These are phyloP conservation scores for Kodamaea neixiangensis DNA, from an alignment of 805 yeast species.

Conservation along the genomic window DNA sequence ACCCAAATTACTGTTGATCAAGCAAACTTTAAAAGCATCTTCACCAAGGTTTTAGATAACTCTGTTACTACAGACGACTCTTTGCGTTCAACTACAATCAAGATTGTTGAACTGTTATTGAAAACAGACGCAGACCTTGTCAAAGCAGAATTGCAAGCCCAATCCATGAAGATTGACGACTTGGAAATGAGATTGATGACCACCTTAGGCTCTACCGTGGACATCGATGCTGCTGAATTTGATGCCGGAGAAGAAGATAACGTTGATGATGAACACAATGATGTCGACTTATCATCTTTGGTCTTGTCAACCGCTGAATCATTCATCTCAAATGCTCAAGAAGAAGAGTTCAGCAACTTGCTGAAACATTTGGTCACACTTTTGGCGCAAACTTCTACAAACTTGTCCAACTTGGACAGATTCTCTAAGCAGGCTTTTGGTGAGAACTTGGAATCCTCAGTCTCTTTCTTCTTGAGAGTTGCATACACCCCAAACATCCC, in stretches of 20 bases:
- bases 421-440: conserved; percentile 1
- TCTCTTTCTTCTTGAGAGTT: conserved; percentile 62
- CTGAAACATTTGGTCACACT: conserved; percentile 39
- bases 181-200: conserved; percentile 64
- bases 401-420: neutral
- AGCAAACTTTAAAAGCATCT: conserved; percentile 18
- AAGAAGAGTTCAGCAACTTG: conserved; percentile 44
- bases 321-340: conserved; percentile 35
- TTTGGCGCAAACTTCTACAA: conserved; percentile 7
- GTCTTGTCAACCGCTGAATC: conserved; percentile 21
- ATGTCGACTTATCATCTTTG: neutral
- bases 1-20: conserved; percentile 3
- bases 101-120: conserved; percentile 25
- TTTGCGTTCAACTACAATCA: conserved; percentile 19
- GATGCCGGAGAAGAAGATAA: conserved; percentile 23
- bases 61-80: conserved; percentile 16
- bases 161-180: conserved; percentile 27
- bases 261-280: conserved; percentile 18
- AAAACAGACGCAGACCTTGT: conserved; percentile 24
- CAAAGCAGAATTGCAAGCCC: conserved; percentile 18
- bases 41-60: conserved; percentile 15
- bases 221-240: conserved; percentile 31
- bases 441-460: conserved; percentile 33
- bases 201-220: conserved; percentile 44
- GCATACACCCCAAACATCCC: conserved; percentile 62